A percentile compares a stretch with the other conserved stretches of the same genome.
Evolutionary conservation across 305 asterid species (phyloP).

Genomic region (Withania somnifera): DNA sequence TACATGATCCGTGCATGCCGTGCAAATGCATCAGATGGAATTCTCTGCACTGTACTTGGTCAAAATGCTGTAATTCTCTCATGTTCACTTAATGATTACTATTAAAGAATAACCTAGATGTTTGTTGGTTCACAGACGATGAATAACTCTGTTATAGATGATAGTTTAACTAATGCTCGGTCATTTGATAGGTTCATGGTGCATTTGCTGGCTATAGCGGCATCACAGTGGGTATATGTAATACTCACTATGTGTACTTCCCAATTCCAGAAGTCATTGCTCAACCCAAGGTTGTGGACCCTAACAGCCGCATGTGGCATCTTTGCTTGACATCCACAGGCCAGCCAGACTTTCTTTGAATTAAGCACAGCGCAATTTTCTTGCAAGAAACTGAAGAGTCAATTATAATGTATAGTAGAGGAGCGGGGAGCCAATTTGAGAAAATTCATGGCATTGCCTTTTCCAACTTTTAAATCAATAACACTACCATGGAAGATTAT

Average conservation of each 20-base stretch:
- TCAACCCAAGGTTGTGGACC: conserved; percentile 56
- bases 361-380: background rate
- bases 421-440: conserved; percentile 9
- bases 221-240: conserved; percentile 91
- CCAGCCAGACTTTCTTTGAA: conserved; percentile 80
- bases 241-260: conserved; percentile 82
- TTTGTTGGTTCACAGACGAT: background rate
- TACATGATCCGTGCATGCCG: conserved; percentile 99
- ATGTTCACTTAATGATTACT: background rate
- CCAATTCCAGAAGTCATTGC: conserved; percentile 89
- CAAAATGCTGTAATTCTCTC: conserved; percentile 83
- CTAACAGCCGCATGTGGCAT: conserved; percentile 98
- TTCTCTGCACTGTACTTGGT: conserved; percentile 90
- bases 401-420: conserved; percentile 14
- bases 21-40: conserved; percentile 95
- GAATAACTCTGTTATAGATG: background rate
- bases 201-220: conserved; percentile 97
- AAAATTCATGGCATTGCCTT: background rate
- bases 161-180: background rate
- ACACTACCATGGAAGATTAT: background rate
- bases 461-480: conserved; percentile 1
- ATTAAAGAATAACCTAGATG: background rate
- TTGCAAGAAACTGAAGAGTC: background rate
- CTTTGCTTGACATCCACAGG: conserved; percentile 97
- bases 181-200: conserved; percentile 74